These are phyloP conservation scores for Mortierella polycephala DNA, from an alignment of 371 early-diverging fungal species.

Conservation along the genomic window DNA sequence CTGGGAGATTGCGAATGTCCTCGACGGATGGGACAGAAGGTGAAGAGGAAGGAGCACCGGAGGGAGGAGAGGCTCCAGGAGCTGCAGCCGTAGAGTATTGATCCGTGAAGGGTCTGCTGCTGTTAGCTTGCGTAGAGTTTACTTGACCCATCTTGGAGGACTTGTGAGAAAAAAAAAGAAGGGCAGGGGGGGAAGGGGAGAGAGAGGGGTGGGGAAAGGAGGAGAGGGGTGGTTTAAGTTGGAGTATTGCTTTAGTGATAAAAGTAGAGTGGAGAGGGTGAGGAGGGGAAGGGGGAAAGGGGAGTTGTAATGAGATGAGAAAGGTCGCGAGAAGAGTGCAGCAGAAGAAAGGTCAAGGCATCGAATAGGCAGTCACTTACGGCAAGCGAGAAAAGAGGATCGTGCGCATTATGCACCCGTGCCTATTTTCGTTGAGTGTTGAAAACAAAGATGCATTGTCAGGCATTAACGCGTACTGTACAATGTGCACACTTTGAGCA, in stretches of 20 bases:
- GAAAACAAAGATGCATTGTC: too few species aligned
- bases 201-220: too few species aligned
- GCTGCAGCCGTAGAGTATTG: background rate
- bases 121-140: constrained; percentile 20
- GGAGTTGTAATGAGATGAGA: too few species aligned
- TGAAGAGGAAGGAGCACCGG: constrained; percentile 1
- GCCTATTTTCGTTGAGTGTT: too few species aligned
- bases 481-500: too few species aligned
- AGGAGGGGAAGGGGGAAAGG: background rate
- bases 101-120: background rate
- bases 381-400: background rate
- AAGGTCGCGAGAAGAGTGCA: too few species aligned
- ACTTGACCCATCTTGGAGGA: constrained; percentile 23
- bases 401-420: background rate
- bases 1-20: constrained; percentile 11
- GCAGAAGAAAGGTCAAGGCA: background rate
- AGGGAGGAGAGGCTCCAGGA: constrained; percentile 1
- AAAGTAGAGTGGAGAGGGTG: background rate
- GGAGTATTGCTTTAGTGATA: too few species aligned
- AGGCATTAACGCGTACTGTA: too few species aligned
- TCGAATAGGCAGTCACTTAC: background rate
- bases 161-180: too few species aligned
- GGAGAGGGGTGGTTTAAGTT: too few species aligned
- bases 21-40: constrained; percentile 13
- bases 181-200: background rate